Conservation (phyloP, 2,329 filamentous ascomycete species). For the Calonectria crousiana region DNA sequence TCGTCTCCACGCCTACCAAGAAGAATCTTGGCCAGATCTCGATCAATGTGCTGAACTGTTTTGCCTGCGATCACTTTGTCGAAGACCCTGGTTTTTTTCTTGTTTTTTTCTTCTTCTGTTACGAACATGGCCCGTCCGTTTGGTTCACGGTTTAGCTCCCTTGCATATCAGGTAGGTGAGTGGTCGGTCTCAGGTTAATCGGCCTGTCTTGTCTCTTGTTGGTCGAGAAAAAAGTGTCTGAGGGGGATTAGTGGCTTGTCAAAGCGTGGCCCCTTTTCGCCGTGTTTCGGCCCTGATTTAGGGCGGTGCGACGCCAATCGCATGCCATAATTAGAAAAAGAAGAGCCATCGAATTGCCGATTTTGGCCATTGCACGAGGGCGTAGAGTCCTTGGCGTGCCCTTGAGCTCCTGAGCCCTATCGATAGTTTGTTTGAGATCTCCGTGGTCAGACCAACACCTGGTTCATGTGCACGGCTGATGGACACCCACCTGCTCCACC, state of each 20-base stretch:
- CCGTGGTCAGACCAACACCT: background rate
- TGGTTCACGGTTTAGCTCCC: background rate
- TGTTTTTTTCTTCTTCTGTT: background rate
- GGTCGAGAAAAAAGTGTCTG: background rate
- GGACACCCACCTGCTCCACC: background rate
- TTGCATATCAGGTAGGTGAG: background rate
- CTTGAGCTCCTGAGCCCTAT: background rate
- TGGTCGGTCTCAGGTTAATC: background rate
- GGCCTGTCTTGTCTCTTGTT: background rate
- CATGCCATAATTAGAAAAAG: background rate
- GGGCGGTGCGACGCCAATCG: background rate
- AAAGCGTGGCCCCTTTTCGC: conserved; percentile 3
- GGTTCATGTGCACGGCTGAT: background rate
- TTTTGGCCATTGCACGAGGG: background rate
- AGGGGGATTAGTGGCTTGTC: background rate
- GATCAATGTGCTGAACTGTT: background rate
- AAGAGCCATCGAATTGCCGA: background rate
- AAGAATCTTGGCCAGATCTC: background rate
- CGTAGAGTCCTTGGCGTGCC: background rate
- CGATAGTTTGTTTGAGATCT: background rate
- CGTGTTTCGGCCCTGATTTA: background rate
- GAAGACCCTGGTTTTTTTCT: background rate
- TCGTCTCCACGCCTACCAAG: background rate
- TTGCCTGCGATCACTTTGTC: background rate
- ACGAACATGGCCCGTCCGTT: background rate